phyloP scores from a whole-genome alignment of 73 alveolate genomes.

The Breviolum minutum region DNA sequence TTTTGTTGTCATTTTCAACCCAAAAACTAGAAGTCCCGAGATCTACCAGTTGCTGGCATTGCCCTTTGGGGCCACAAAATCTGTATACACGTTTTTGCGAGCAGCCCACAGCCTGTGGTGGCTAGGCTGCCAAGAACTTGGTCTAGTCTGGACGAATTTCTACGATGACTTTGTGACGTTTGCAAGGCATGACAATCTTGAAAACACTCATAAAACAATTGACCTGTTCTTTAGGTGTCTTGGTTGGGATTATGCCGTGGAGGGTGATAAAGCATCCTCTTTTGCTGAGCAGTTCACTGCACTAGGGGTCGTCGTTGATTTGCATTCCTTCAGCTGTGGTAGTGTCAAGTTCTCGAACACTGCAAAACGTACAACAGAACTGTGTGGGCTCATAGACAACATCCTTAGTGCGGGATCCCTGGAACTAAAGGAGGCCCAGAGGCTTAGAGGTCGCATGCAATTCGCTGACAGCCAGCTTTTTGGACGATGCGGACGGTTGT shows the following conservation, averaged over 20 bases:
- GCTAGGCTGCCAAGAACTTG: not conserved
- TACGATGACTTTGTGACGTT: not conserved
- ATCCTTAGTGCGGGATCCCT: not conserved
- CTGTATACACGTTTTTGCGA: not conserved
- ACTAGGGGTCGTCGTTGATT: not conserved
- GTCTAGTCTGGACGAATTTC: not conserved
- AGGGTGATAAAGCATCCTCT: not conserved
- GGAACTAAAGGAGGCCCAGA: not conserved
- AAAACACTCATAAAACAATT: not conserved
- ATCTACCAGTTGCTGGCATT: not conserved
- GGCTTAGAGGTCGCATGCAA: not conserved
- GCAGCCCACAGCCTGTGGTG: not conserved
- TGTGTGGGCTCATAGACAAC: not conserved
- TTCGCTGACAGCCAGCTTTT: not conserved
- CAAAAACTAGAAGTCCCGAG: not conserved
- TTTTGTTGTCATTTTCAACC: not conserved
- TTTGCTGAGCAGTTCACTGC: not conserved
- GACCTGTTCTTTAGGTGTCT: not conserved
- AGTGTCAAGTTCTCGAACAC: not conserved
- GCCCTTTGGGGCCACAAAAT: conserved; percentile 1
- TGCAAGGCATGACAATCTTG: not conserved
- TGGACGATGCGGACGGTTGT: not conserved
- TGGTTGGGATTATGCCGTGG: not conserved
- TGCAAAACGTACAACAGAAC: not conserved
- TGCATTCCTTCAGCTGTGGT: no score